Evolutionary conservation across 345 rosid genomes (phyloP), one percentile per base, ranked within the genome.

Genomic region (Arabis hirsuta): DNA sequence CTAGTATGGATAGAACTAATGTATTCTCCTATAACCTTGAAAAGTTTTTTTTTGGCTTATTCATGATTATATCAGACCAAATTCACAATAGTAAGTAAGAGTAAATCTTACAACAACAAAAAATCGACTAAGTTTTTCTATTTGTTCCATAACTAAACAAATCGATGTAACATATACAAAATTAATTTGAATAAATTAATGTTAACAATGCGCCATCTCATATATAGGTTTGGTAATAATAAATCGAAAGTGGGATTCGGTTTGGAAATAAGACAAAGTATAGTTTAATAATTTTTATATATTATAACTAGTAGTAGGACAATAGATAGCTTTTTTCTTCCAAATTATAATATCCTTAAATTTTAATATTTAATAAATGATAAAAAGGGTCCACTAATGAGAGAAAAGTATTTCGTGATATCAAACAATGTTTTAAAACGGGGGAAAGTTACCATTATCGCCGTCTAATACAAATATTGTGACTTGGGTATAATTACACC

Each of bases 391-490:
- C 58, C 62, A 71, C 53, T 48, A 42, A 75, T 52, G 72, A 52
- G 65, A 63, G 54, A 50, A 38, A 26, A 67, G 62, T 73, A 38
- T 54, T 69, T 60, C 62, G 20, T 47, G n/a, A 20, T 63, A 20
- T 34, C 36, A 50, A 74, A 51, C 2, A 66, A 58, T 78, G 76
- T 70, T 64, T 31, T 52, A 78, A 82, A 44, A 81, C 38, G 27
- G 54, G 27, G 65, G 76, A 72, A 81, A 84, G 77, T 58, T 56
- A 84, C 88, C 85, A 81, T 82, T 53, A 63, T 81, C 86, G 88
- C 92, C 90, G 92, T 82, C 77, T 68, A 74, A 79, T 81, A 79
- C 71, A 76, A 79, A 78, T 58, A 83, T 80, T 26, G 38, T 50
- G 66, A 79, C 26, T 57, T 12, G 56, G 48, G 48, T 67, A 69